Evolutionary conservation across 2,329 filamentous ascomycete genomes (phyloP), one percentile per base, ranked within the genome.

Genomic region (Neopestalotiopsis rosae): DNA sequence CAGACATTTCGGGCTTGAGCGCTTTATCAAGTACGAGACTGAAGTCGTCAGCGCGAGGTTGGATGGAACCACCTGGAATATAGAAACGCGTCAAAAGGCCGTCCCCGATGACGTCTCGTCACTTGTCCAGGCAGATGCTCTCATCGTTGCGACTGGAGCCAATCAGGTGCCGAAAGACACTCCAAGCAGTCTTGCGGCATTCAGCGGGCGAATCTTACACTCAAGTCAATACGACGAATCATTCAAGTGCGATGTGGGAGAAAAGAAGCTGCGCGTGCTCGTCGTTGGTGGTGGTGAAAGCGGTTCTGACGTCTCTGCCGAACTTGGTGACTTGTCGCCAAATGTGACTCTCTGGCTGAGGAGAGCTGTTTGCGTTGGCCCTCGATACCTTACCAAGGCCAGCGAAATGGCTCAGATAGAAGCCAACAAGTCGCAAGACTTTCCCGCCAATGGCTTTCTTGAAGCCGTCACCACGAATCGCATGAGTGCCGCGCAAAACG

Each of bases 241-340:
- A n/a, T 65, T 65, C 61, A 63, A 52, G 28, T 40, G 30, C 12
- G n/a, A 65, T 5, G 62, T 65, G 38, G 24, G 40, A 20, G n/a
- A 45, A 4, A 52, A 52, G 9, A 65, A 49, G 6, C n/a, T 49
- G 24, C 62, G 40, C 6, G 40, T 65, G 10, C 1, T 52, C 34
- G n/a, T 65, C 34, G 14, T 65, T 32, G 62, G 62, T 3, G 62
- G 38, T 28, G 38, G 62, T 49, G 62, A 65, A 13, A 65, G 62
- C 12, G 38, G 40, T 13, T n/a, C 40, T 13, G 40, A 65, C 12
- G 28, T 65, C 0, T 65, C 40, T 9, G 40, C 40, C 13, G 62
- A 65, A 28, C 62, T 65, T 20, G 40, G 38, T 49, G 62, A 65
- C 6, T 20, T 52, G 1, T 65, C 38, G 4, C 62, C 34, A 32